Conservation (phyloP, 1,284 basidiomycete genomes). For the Paramarasmius palmivorus region DNA sequence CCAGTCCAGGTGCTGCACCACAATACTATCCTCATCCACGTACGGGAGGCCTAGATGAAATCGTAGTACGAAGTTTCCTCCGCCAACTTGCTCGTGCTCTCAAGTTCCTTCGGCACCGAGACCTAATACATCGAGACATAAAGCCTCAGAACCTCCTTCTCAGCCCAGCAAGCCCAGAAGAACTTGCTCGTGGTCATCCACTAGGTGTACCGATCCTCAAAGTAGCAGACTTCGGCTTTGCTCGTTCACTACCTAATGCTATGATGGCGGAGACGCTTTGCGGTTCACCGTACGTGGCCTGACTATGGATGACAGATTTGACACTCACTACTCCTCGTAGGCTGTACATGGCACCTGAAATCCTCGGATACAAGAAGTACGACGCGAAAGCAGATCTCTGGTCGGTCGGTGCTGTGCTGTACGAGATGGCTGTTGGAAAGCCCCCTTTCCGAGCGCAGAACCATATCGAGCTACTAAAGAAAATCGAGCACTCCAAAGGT, state of each 20-base stretch:
- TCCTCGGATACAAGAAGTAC: conserved; percentile 96
- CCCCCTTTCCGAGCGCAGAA: conserved; percentile 96
- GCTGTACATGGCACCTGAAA: conserved; percentile 99
- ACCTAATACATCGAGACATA: conserved; percentile 96
- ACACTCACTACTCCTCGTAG: conserved; percentile 35
- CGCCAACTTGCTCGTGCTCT: conserved; percentile 93
- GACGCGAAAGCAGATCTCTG: conserved; percentile 98
- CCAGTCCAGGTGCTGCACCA: conserved; percentile 64
- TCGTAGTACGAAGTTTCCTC: conserved; percentile 90
- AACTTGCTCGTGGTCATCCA: conserved; percentile 85
- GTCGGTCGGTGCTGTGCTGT: conserved; percentile 97
- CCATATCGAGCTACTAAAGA: conserved; percentile 93
- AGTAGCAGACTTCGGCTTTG: conserved; percentile 98
- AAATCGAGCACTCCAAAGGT: conserved; percentile 85
- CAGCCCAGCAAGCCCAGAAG: conserved; percentile 79
- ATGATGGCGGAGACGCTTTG: conserved; percentile 98
- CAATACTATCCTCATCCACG: conserved; percentile 90
- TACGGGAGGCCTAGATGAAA: conserved; percentile 88
- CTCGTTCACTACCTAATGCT: conserved; percentile 86
- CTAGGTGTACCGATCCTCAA: conserved; percentile 93
- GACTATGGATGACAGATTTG: background rate
- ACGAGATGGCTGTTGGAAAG: conserved; percentile 92
- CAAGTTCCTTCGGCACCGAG: conserved; percentile 86
- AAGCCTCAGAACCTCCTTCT: conserved; percentile 97
- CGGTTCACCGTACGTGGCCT: conserved; percentile 82